Percentiles rank a stretch among this genome's conserved stretches.
Conservation (phyloP, 495 filamentous ascomycete species). For the Tuber magnatum region DNA sequence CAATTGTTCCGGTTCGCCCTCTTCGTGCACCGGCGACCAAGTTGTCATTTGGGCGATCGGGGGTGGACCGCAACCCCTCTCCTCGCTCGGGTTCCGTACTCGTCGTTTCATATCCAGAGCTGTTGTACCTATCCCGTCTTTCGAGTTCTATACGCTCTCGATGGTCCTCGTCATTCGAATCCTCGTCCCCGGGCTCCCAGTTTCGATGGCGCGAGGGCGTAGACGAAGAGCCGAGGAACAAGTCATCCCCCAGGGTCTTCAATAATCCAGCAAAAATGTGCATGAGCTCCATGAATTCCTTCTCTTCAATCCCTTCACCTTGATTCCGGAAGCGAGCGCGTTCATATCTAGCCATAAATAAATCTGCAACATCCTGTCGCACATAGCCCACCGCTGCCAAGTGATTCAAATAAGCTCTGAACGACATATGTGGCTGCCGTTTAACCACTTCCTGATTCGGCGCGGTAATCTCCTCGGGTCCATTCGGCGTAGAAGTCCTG, state of each 20-base stretch:
- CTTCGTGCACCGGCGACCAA: not conserved
- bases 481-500: not conserved
- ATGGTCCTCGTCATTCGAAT: conserved; percentile 6
- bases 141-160: conserved; percentile 16
- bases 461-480: conserved; percentile 21
- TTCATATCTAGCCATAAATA: conserved; percentile 75
- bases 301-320: conserved; percentile 50
- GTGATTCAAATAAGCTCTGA: conserved; percentile 70
- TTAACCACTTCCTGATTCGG: conserved; percentile 63
- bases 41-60: conserved; percentile 1
- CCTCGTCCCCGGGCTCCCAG: conserved; percentile 6
- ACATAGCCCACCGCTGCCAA: conserved; percentile 63
- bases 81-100: conserved; percentile 28
- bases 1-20: conserved; percentile 11
- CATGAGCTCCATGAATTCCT: conserved; percentile 76
- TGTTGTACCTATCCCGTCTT: conserved; percentile 25
- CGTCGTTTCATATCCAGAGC: conserved; percentile 30
- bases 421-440: conserved; percentile 62
- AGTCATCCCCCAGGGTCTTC: conserved; percentile 55
- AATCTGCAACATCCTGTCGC: conserved; percentile 48
- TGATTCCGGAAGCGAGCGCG: conserved; percentile 58
- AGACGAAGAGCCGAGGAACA: conserved; percentile 38
- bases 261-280: conserved; percentile 76
- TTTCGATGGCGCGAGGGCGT: not conserved
- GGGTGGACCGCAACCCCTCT: conserved; percentile 12